A percentile compares a stretch with the other conserved stretches of the same genome.
These are phyloP conservation scores for Fusarium nematophilum DNA, from an alignment of 2,329 filamentous ascomycete genomes.

Conservation along the genomic window DNA sequence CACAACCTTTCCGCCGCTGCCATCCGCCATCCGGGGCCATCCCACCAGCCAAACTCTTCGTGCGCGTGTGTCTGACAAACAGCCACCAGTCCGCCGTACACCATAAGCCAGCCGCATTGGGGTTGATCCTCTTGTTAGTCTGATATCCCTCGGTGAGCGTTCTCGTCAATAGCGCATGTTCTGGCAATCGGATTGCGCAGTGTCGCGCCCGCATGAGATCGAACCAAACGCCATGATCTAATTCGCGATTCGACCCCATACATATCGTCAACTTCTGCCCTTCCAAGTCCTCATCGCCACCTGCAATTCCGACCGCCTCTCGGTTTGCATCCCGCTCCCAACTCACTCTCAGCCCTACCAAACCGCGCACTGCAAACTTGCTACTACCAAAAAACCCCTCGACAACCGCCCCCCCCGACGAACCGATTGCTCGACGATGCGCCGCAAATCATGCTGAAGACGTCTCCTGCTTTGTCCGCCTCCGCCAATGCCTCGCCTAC, in stretches of 20 bases:
- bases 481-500: conserved; percentile 65
- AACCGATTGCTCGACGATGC: conserved; percentile 54
- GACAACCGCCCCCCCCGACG: conserved; percentile 16
- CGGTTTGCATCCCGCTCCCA: conserved; percentile 21
- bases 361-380: no score
- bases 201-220: conserved; percentile 40
- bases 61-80: conserved; percentile 29
- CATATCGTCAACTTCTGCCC: conserved; percentile 23
- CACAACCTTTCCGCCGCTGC: conserved; percentile 11
- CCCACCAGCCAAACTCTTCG: conserved; percentile 35
- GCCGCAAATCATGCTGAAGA: conserved; percentile 69
- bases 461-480: conserved; percentile 63
- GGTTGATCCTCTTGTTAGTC: conserved; percentile 32
- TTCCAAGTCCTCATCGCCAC: conserved; percentile 15
- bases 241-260: conserved; percentile 41
- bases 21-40: conserved; percentile 4
- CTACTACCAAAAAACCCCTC: conserved; percentile 33
- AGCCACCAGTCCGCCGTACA: conserved; percentile 19
- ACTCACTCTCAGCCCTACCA: conserved; percentile 29
- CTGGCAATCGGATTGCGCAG: conserved; percentile 37
- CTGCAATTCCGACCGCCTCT: conserved; percentile 25
- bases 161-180: conserved; percentile 45
- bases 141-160: conserved; percentile 47
- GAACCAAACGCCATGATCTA: conserved; percentile 43
- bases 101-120: conserved; percentile 26